phyloP scores from a whole-genome alignment of 2,329 filamentous ascomycete species.

The Plenodomus biglobosus region DNA sequence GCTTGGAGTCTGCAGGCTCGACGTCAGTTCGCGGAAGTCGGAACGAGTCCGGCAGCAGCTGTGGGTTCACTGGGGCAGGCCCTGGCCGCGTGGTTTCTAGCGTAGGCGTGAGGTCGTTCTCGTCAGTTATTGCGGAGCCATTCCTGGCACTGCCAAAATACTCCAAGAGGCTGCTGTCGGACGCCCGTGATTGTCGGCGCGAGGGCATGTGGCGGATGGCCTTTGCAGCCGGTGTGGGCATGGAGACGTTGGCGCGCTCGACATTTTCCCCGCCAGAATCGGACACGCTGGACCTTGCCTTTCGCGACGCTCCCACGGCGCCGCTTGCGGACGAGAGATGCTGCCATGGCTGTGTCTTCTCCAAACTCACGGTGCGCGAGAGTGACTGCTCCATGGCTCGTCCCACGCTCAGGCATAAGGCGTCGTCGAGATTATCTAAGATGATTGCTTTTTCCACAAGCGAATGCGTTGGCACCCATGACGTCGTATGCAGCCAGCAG shows the following conservation, averaged over 20 bases:
- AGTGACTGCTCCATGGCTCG: conserved; percentile 34
- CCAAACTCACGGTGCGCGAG: conserved; percentile 40
- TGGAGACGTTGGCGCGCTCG: conserved; percentile 64
- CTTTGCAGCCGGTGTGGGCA: conserved; percentile 57
- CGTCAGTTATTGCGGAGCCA: conserved; percentile 53
- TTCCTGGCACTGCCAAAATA: conserved; percentile 21
- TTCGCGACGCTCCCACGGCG: conserved; percentile 48
- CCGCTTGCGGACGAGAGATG: conserved; percentile 53
- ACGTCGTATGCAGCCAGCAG: conserved; percentile 4
- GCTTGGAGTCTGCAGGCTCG: conserved; percentile 56
- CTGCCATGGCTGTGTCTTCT: conserved; percentile 46
- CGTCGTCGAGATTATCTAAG: conserved; percentile 5
- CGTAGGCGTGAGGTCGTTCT: conserved; percentile 50
- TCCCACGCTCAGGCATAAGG: conserved; percentile 10
- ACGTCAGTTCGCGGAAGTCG: conserved; percentile 49
- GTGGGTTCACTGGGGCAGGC: conserved; percentile 23
- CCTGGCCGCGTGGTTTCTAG: conserved; percentile 28
- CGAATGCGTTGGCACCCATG: conserved; percentile 13
- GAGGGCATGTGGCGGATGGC: conserved; percentile 50
- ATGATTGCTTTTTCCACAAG: conserved; percentile 16
- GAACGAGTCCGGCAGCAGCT: conserved; percentile 53
- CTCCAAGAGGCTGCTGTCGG: conserved; percentile 46
- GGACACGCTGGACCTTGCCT: conserved; percentile 62
- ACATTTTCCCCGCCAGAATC: conserved; percentile 60
- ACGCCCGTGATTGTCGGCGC: conserved; percentile 47